phyloP scores from a whole-genome alignment of 2,329 filamentous ascomycete genomes.

The Tetracladium maxilliforme region DNA sequence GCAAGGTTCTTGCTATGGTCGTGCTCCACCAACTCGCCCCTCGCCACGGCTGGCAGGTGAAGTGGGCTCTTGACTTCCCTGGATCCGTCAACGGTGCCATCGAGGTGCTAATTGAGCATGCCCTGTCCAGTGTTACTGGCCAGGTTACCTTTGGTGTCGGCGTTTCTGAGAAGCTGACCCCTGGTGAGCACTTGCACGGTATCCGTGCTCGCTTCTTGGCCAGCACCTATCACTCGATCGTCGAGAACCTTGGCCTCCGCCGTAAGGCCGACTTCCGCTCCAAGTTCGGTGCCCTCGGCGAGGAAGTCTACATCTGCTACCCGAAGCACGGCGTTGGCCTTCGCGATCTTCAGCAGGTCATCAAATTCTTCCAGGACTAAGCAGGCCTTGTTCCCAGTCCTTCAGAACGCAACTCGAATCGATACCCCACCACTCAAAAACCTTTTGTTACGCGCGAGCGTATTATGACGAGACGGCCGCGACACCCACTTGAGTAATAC shows the following conservation, averaged over 20 bases:
- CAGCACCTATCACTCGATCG: conserved; percentile 68
- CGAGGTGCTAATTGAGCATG: conserved; percentile 64
- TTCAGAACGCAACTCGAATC: no score
- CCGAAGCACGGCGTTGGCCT: conserved; percentile 72
- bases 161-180: conserved; percentile 57
- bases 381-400: no score
- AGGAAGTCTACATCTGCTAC: conserved; percentile 82
- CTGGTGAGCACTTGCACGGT: conserved; percentile 71
- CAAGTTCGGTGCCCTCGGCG: conserved; percentile 76
- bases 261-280: conserved; percentile 81
- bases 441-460: no score
- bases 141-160: conserved; percentile 80
- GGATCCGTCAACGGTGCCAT: conserved; percentile 75
- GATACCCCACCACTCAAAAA: no score
- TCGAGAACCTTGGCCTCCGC: conserved; percentile 67
- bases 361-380: no score
- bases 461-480: no score
- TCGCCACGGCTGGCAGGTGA: conserved; percentile 79
- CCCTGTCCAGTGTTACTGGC: conserved; percentile 37
- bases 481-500: no score
- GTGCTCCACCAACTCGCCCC: conserved; percentile 71
- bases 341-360: no score
- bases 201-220: conserved; percentile 68
- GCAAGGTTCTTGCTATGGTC: conserved; percentile 62
- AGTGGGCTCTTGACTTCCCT: conserved; percentile 92